Evolutionary conservation across 2,329 filamentous ascomycete species (phyloP), one percentile per base, ranked within the genome.

Genomic region (Fusarium sororula): DNA sequence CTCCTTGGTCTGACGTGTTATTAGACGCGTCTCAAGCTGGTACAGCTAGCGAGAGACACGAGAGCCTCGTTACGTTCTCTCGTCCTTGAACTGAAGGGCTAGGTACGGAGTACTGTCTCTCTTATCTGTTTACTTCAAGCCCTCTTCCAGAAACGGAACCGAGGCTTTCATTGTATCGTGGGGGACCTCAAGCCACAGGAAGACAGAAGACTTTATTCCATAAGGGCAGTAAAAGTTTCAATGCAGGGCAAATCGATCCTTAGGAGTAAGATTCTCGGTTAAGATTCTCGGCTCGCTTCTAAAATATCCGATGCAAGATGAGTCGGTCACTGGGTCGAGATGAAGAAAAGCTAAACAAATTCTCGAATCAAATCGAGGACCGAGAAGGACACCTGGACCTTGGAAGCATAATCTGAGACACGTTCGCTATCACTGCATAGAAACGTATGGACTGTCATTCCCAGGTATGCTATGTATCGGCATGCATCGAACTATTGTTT

Each of bases 401-500:
- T 48, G 10, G 48, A 22, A 51, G 22, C 54, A 44, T 35, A 63
- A 68, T 63, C 55, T 58, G 59, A 75, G 70, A 75, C 73, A 75
- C 35, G 62, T 54, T 74, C 59, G 48, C 60, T 54, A 50, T 54
- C 28, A 39, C 35, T 61, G 44, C 48, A 62, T 64, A 18, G 41
- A 48, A 39, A 18, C 20, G 38, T 45, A 28, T 26, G 20, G 18
- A 37, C 39, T 28, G 35, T 41, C 51, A 55, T 55, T 41, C 28
- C 51, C 14, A 61, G 61, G 65, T 38, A 73, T 60, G 44, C 30
- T 63, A 59, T 35, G 32, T 35, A 35, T 63, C 53, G 45, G 42
- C 45, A 61, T 55, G 55, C 61, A 65, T 64, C 55, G n/a, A 75
- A 70, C 68, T 75, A 75, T 75, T 75, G 58, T 42, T 67, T 61